Evolutionary conservation across 176 grass and related monocot species (phyloP).

Genomic region (Poa annua): DNA sequence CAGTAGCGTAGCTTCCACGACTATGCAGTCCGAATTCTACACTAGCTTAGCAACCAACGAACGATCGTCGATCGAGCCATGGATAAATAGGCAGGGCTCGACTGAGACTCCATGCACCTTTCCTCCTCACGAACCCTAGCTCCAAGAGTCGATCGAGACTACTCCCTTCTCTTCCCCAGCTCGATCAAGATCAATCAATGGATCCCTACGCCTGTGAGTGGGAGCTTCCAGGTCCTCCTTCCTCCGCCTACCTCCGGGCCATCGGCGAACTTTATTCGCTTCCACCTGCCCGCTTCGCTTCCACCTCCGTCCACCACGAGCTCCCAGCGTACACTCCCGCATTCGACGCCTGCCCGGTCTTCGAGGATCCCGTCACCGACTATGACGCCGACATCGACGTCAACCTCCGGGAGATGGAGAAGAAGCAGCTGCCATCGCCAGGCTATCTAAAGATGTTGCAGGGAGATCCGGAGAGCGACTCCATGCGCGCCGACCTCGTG

Average conservation of each 20-base stretch:
- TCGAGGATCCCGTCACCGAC: not conserved
- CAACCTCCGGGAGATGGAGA: slow-evolving; percentile 29
- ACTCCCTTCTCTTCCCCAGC: not conserved
- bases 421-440: not conserved
- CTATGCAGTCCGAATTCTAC: not conserved
- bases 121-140: not conserved
- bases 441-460: slow-evolving; percentile 35
- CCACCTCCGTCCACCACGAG: not conserved
- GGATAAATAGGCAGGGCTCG: not conserved
- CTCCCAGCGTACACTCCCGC: not conserved
- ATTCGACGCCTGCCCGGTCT: not conserved
- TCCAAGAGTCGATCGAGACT: slow-evolving; percentile 3
- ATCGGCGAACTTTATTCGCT: no score
- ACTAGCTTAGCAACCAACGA: not conserved
- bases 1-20: not conserved
- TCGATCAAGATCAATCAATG: not conserved
- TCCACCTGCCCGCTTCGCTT: no score
- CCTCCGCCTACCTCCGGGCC: no score
- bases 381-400: slow-evolving; percentile 39
- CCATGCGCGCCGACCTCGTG: slow-evolving; percentile 1
- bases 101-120: not conserved
- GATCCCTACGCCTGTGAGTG: not conserved
- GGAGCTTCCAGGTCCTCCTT: not conserved
- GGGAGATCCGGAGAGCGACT: not conserved
- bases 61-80: not conserved